Evolutionary conservation across 495 filamentous ascomycete species (phyloP), one percentile per base, ranked within the genome.

Genomic region (Lepidopterella palustris): DNA sequence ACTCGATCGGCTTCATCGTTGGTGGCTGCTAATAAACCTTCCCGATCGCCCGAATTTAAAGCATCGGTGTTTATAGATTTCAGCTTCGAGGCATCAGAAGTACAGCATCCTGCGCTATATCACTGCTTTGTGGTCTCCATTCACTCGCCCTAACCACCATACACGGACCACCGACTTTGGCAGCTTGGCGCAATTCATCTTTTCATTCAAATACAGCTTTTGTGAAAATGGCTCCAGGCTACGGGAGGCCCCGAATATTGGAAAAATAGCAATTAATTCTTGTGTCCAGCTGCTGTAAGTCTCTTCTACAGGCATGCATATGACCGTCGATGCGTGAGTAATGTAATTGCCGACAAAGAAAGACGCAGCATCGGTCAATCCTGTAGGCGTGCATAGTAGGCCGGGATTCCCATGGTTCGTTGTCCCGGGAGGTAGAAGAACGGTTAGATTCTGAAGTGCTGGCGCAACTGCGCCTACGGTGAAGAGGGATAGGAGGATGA

Each of bases 291-390:
- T 51, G 9, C 25, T 27, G 27, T 18, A 15, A 6, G 21, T 28
- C 11, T 40, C 53, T 53, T 57, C 59, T 28, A 50, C 58, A 11
- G 59, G 53, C 4, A 51, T 45, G 9, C 28, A 20, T 0, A 57
- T 27, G 0, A 47, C 42, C 1, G 59, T 62, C 25, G 40, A 24
- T 6, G 59, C 59, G 20, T 62, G 59, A 15, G 59, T 52, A 27
- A 57, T 29, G 26, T 57, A 62, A 20, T 62, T 62, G 8, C 31
- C 53, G 8, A 62, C 15, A 53, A 42, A 62, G 29, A 62, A 62
- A 5, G 28, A 11, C 3, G 47, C 47, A 1, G 53, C 27, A 26
- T 62, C 59, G 15, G 23, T 57, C 53, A 45, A 52, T 29, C 53
- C 20, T 13, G 59, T 23, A 5, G 59, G 59, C 11, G 53, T 62